These are phyloP conservation scores for Starmerella apis DNA, from an alignment of 805 yeast species.

Conservation along the genomic window DNA sequence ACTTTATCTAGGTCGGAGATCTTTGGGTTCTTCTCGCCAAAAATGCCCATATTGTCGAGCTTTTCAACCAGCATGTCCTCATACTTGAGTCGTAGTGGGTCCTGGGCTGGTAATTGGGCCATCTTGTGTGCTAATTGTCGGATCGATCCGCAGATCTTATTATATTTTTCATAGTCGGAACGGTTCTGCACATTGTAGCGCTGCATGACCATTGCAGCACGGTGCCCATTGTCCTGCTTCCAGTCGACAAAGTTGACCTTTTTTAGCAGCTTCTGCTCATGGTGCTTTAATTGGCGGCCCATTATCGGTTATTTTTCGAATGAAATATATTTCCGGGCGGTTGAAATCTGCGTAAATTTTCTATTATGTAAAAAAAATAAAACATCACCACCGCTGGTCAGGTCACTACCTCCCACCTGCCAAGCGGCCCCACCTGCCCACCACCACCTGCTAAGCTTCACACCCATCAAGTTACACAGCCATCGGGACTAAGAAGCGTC, in stretches of 20 bases:
- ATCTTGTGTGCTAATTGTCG: constrained; percentile 78
- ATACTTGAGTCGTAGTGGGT: constrained; percentile 76
- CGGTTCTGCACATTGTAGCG: constrained; percentile 88
- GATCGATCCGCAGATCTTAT: constrained; percentile 83
- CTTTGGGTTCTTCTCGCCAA: constrained; percentile 70
- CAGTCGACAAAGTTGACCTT: constrained; percentile 95
- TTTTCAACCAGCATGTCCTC: constrained; percentile 83
- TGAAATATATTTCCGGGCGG: constrained; percentile 1
- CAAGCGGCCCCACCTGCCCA: too few relatives aligned
- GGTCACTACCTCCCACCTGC: too few relatives aligned
- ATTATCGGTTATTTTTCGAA: constrained; percentile 7
- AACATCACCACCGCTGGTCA: too few relatives aligned
- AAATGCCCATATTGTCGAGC: constrained; percentile 75
- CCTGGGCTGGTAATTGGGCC: constrained; percentile 75
- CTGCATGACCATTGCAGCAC: constrained; percentile 95
- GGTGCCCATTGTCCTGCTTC: constrained; percentile 91
- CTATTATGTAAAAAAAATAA: not conserved
- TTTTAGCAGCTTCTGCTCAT: constrained; percentile 86
- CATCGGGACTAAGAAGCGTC: too few relatives aligned
- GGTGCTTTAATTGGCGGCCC: constrained; percentile 70
- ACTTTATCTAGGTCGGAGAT: constrained; percentile 86
- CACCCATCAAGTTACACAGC: too few relatives aligned
- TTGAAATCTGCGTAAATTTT: not conserved
- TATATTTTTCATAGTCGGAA: constrained; percentile 91
- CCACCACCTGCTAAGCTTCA: too few relatives aligned